These are phyloP conservation scores for Alternaria angustiovoidea DNA, from an alignment of 2,329 filamentous ascomycete species.

Conservation along the genomic window DNA sequence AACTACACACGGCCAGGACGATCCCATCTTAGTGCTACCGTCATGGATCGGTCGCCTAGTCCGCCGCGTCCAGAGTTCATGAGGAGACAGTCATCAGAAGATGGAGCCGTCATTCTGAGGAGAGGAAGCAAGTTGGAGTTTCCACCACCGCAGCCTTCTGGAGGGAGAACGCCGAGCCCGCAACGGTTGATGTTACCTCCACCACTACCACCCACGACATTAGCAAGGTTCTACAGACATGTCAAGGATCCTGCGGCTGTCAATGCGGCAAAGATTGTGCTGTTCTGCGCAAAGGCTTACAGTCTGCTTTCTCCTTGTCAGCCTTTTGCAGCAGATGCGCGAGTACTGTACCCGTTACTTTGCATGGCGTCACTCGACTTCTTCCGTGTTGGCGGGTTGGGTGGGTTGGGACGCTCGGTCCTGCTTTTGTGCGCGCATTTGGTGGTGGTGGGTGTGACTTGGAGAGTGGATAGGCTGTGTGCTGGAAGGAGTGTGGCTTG, in stretches of 20 bases:
- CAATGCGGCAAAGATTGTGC: constrained; percentile 59
- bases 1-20: constrained; percentile 42
- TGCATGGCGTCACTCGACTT: constrained; percentile 73
- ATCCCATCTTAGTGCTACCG: constrained; percentile 45
- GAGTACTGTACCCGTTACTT: constrained; percentile 72
- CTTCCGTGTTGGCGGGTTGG: constrained; percentile 38
- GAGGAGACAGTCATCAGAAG: constrained; percentile 33
- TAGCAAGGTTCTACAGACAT: constrained; percentile 14
- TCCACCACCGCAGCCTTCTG: constrained; percentile 23
- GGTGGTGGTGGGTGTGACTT: constrained; percentile 51
- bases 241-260: constrained; percentile 43
- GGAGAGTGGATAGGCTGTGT: constrained; percentile 42
- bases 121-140: constrained; percentile 37
- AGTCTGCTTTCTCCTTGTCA: constrained; percentile 73
- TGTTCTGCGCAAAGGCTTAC: constrained; percentile 75
- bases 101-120: constrained; percentile 41
- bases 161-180: constrained; percentile 26
- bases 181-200: constrained; percentile 47
- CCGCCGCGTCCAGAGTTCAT: constrained; percentile 32
- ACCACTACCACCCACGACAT: constrained; percentile 20
- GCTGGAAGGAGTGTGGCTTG: constrained; percentile 37
- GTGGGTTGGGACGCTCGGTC: constrained; percentile 51
- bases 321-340: constrained; percentile 72
- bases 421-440: constrained; percentile 59
- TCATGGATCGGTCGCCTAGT: constrained; percentile 46